A percentile compares a stretch with the other conserved stretches of the same genome.
These are phyloP conservation scores for Brassica nigra DNA, from an alignment of 345 rosid species.

Conservation along the genomic window DNA sequence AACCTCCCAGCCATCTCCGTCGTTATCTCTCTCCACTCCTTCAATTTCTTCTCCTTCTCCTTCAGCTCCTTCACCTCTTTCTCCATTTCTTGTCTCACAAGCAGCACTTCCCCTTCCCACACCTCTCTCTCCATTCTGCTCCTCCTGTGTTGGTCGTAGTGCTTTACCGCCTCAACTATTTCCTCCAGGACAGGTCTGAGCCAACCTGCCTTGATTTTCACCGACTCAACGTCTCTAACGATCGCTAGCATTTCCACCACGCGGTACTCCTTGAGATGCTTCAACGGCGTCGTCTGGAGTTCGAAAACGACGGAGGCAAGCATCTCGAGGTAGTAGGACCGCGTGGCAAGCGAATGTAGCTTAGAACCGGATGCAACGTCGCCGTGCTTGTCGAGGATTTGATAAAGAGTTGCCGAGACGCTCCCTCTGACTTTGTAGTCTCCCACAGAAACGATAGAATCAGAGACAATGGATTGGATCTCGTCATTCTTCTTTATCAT, in stretches of 20 bases:
- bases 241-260: constrained; percentile 36
- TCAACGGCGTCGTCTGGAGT: constrained; percentile 35
- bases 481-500: not conserved
- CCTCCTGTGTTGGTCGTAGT: constrained; percentile 19
- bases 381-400: constrained; percentile 31
- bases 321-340: constrained; percentile 39
- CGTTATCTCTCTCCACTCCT: constrained; percentile 23
- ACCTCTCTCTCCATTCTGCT: constrained; percentile 21
- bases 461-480: constrained; percentile 26
- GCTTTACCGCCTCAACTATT: constrained; percentile 49
- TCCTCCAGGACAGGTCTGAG: constrained; percentile 39
- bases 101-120: constrained; percentile 22
- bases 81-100: constrained; percentile 30
- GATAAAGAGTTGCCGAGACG: constrained; percentile 23
- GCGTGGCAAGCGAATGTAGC: constrained; percentile 32
- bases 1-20: constrained; percentile 34
- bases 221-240: constrained; percentile 37
- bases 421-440: constrained; percentile 33
- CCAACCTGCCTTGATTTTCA: constrained; percentile 39
- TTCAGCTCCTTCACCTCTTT: constrained; percentile 21
- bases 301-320: constrained; percentile 31
- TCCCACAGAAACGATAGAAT: constrained; percentile 42
- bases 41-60: constrained; percentile 30
- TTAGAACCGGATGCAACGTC: constrained; percentile 39
- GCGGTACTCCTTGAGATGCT: constrained; percentile 32